These are phyloP conservation scores for Rostrohypoxylon terebratum DNA, from an alignment of 495 filamentous ascomycete species.

Conservation along the genomic window DNA sequence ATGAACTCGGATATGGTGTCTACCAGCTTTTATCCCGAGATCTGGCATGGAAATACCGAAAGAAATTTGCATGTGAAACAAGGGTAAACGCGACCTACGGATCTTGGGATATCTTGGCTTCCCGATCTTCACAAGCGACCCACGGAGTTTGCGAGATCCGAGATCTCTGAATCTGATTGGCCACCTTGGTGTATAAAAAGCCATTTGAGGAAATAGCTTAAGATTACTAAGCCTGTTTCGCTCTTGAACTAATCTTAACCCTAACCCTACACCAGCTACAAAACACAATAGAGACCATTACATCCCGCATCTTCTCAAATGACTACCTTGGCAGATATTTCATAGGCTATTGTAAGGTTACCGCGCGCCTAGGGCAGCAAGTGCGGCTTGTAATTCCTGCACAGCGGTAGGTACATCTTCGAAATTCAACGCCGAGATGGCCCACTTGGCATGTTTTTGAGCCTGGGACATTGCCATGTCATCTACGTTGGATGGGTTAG, in stretches of 20 bases:
- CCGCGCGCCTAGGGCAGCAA: slow-evolving; percentile 71
- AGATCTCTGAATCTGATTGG: background rate
- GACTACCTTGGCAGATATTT: background rate
- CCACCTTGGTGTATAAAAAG: background rate
- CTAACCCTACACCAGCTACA: too few species aligned
- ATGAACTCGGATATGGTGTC: background rate
- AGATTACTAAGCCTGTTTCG: background rate
- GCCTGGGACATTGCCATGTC: slow-evolving; percentile 81
- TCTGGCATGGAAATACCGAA: background rate
- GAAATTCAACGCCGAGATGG: slow-evolving; percentile 95
- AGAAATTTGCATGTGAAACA: background rate
- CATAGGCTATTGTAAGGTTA: slow-evolving; percentile 14
- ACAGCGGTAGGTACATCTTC: slow-evolving; percentile 94
- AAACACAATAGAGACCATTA: background rate
- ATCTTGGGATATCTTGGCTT: background rate
- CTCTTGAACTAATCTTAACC: background rate
- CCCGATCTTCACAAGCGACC: background rate
- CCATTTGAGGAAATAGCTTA: background rate
- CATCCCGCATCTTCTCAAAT: background rate
- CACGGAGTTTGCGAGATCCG: background rate
- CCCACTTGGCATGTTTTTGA: slow-evolving; percentile 97
- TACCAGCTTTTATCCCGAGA: background rate
- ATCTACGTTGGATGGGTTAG: slow-evolving; percentile 60
- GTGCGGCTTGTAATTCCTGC: slow-evolving; percentile 80
- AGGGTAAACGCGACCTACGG: background rate